phyloP scores from a whole-genome alignment of 1,139 yeast species.

The Nakaseomyces uthaithaninus region DNA sequence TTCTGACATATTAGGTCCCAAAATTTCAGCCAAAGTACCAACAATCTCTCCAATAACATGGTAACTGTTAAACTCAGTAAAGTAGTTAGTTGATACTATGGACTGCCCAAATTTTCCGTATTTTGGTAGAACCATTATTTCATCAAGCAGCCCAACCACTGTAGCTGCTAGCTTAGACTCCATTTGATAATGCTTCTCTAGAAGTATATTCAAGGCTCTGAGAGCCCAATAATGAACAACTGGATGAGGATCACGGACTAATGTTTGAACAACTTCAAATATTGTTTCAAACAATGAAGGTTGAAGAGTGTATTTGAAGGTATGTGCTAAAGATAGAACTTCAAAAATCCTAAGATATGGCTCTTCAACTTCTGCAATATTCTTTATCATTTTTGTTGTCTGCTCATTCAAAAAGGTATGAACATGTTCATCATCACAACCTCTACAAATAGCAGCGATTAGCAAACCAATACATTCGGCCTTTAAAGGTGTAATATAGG shows the following conservation, averaged over 20 bases:
- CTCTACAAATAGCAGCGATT: slow-evolving; percentile 34
- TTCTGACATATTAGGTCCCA: slow-evolving; percentile 44
- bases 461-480: slow-evolving; percentile 63
- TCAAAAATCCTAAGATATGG: slow-evolving; percentile 63
- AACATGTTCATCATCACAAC: slow-evolving; percentile 16
- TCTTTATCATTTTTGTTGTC: slow-evolving; percentile 48
- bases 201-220: slow-evolving; percentile 47
- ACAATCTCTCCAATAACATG: slow-evolving; percentile 37
- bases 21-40: slow-evolving; percentile 37
- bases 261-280: slow-evolving; percentile 50
- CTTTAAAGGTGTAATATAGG: slow-evolving; percentile 42
- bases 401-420: slow-evolving; percentile 36
- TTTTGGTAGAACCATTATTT: slow-evolving; percentile 43
- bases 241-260: slow-evolving; percentile 78
- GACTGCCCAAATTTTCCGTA: slow-evolving; percentile 45
- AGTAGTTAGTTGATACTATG: slow-evolving; percentile 41
- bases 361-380: slow-evolving; percentile 50
- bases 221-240: slow-evolving; percentile 68
- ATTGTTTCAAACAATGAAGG: slow-evolving; percentile 38
- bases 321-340: slow-evolving; percentile 51
- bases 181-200: slow-evolving; percentile 51
- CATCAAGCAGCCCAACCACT: slow-evolving; percentile 41
- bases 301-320: slow-evolving; percentile 45
- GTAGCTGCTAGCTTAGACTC: slow-evolving; percentile 36
- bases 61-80: slow-evolving; percentile 37